A percentile compares a stretch with the other conserved stretches of the same genome.
Conservation (phyloP, 2,329 filamentous ascomycete genomes). For the Penicillium sclerotigenum region DNA sequence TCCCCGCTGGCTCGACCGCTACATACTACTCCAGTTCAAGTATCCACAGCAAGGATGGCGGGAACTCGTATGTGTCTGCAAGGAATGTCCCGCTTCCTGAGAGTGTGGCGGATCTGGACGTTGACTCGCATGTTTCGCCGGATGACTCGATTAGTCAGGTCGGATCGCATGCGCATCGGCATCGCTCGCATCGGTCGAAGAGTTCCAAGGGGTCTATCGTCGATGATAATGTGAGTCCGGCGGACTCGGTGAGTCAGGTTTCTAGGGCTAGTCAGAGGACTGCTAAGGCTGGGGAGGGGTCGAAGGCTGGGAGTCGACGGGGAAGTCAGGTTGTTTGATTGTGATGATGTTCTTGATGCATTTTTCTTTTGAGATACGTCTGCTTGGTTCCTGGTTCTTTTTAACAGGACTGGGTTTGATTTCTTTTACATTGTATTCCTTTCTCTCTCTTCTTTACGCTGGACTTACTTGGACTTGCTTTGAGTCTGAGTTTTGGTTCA, state of each 20-base stretch:
- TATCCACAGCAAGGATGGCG: slow-evolving; percentile 1
- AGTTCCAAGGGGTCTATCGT: slow-evolving; percentile 27
- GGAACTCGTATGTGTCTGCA: slow-evolving; percentile 19
- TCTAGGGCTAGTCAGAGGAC: slow-evolving; percentile 34
- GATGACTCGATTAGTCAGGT: slow-evolving; percentile 77
- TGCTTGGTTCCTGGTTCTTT: too few species aligned
- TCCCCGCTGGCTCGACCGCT: slow-evolving; percentile 33
- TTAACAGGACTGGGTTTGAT: too few species aligned
- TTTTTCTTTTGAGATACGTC: too few species aligned
- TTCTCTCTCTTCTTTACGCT: neutral
- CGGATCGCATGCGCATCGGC: slow-evolving; percentile 27
- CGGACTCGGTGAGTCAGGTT: slow-evolving; percentile 42
- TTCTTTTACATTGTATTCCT: too few species aligned
- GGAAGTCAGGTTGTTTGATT: slow-evolving; percentile 28
- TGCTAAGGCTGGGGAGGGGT: slow-evolving; percentile 32
- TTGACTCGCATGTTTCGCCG: slow-evolving; percentile 63
- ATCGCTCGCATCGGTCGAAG: slow-evolving; percentile 30
- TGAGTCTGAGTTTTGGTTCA: neutral
- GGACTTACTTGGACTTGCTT: neutral
- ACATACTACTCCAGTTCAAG: slow-evolving; percentile 17
- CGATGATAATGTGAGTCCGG: slow-evolving; percentile 39
- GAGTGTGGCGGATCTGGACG: slow-evolving; percentile 33
- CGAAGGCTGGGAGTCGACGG: slow-evolving; percentile 29
- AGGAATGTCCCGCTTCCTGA: slow-evolving; percentile 33
- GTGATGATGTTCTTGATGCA: neutral